These are phyloP conservation scores for Lactifluus echinatus DNA, from an alignment of 768 basidiomycete genomes.

Conservation along the genomic window DNA sequence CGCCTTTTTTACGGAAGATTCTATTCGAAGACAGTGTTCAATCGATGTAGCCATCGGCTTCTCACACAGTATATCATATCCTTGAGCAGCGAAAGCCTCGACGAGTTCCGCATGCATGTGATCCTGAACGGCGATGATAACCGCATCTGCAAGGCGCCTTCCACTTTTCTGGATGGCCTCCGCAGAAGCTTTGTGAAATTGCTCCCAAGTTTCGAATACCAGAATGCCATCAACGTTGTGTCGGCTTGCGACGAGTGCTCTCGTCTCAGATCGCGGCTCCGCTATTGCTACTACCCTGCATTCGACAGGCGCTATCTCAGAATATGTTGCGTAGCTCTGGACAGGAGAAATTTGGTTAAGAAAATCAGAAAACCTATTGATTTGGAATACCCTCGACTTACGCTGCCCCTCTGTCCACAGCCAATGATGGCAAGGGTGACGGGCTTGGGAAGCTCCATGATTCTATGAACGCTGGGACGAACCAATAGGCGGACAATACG, in stretches of 20 bases:
- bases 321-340: conserved; percentile 59
- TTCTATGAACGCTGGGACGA: not conserved
- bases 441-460: conserved; percentile 29
- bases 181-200: conserved; percentile 57
- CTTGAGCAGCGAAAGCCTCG: conserved; percentile 65
- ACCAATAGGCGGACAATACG: too few relatives aligned
- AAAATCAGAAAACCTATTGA: not conserved
- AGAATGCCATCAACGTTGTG: conserved; percentile 60
- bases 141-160: conserved; percentile 70
- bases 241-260: conserved; percentile 42
- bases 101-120: conserved; percentile 68
- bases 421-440: conserved; percentile 74
- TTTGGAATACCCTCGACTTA: conserved; percentile 26
- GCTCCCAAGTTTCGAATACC: conserved; percentile 64
- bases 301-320: conserved; percentile 45
- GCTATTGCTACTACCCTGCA: conserved; percentile 82
- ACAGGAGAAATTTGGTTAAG: not conserved
- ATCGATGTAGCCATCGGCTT: conserved; percentile 83
- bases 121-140: conserved; percentile 76
- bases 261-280: conserved; percentile 68
- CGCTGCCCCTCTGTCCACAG: conserved; percentile 77
- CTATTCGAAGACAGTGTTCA: conserved; percentile 68
- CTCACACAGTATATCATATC: conserved; percentile 87
- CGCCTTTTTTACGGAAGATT: conserved; percentile 57
- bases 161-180: conserved; percentile 57